phyloP scores from a whole-genome alignment of 2,329 filamentous ascomycete genomes.

The Sporothrix globosa region DNA sequence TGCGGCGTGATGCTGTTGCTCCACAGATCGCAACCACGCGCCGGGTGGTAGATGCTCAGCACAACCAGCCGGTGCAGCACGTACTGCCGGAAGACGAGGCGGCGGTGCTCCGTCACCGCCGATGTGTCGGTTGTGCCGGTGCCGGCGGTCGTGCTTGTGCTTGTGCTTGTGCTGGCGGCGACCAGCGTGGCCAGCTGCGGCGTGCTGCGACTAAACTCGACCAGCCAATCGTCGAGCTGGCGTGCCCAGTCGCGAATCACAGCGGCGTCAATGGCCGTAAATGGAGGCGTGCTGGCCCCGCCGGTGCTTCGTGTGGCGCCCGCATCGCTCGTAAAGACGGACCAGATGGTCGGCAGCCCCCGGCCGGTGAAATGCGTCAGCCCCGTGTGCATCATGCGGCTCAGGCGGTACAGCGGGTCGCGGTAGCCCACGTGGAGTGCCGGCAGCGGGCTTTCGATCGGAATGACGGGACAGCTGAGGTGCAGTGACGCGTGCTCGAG shows the following conservation, averaged over 20 bases:
- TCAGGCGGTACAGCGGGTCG: conserved; percentile 35
- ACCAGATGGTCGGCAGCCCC: conserved; percentile 36
- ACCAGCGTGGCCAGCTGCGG: neutral
- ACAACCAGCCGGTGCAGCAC: conserved; percentile 35
- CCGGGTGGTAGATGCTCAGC: conserved; percentile 35
- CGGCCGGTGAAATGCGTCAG: conserved; percentile 35
- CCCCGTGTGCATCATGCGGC: conserved; percentile 36
- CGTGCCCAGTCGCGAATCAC: conserved; percentile 36
- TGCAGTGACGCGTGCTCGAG: conserved; percentile 36
- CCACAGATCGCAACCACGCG: conserved; percentile 35
- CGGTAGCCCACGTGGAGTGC: conserved; percentile 28
- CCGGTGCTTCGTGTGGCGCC: no score
- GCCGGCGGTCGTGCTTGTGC: neutral
- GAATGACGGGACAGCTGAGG: conserved; percentile 33
- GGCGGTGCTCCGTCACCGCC: conserved; percentile 23
- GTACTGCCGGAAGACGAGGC: conserved; percentile 34
- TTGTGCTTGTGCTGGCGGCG: neutral
- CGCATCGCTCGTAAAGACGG: conserved; percentile 25
- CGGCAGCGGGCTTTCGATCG: conserved; percentile 33
- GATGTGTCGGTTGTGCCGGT: neutral
- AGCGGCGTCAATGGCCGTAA: conserved; percentile 34
- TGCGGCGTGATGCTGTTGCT: conserved; percentile 33
- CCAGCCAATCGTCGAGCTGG: conserved; percentile 35
- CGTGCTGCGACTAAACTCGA: conserved; percentile 32
- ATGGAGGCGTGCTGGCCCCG: neutral